These are phyloP conservation scores for Gnaphalium uliginosum DNA, from an alignment of 129 eudicot species.

Conservation along the genomic window DNA sequence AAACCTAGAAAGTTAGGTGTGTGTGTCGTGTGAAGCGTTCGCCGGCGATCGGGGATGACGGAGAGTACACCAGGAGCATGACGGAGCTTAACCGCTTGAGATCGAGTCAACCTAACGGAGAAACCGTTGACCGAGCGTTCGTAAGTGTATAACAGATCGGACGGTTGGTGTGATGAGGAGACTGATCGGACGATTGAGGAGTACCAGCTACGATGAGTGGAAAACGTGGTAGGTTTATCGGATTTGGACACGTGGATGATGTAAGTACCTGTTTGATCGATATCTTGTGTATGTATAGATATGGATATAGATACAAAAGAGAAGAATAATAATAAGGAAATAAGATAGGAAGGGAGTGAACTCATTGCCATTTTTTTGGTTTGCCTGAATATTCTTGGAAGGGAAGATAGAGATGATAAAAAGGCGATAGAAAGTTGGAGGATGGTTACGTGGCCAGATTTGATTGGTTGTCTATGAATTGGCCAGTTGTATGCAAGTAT, in stretches of 20 bases:
- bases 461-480: slow-evolving; percentile 5
- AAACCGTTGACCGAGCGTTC: slow-evolving; percentile 64
- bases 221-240: slow-evolving; percentile 48
- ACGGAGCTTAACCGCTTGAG: slow-evolving; percentile 60
- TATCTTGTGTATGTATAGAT: slow-evolving; percentile 6
- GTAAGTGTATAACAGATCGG: slow-evolving; percentile 73
- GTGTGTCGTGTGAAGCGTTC: slow-evolving; percentile 79
- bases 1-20: slow-evolving; percentile 78
- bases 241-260: slow-evolving; percentile 77
- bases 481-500: slow-evolving; percentile 38
- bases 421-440: not conserved
- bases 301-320: slow-evolving; percentile 7
- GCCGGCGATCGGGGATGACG: slow-evolving; percentile 64
- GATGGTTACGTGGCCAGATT: not conserved
- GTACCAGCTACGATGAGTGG: slow-evolving; percentile 71
- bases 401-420: slow-evolving; percentile 23
- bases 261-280: slow-evolving; percentile 43
- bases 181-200: slow-evolving; percentile 58
- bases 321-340: slow-evolving; percentile 21
- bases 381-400: slow-evolving; percentile 25
- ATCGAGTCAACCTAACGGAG: slow-evolving; percentile 65
- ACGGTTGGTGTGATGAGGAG: slow-evolving; percentile 40
- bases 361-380: slow-evolving; percentile 26
- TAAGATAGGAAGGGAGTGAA: slow-evolving; percentile 28
- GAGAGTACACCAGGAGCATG: slow-evolving; percentile 57